Base-by-base conservation (phyloP, 2,329 filamentous ascomycete genomes). In the Trichoderma breve region DNA sequence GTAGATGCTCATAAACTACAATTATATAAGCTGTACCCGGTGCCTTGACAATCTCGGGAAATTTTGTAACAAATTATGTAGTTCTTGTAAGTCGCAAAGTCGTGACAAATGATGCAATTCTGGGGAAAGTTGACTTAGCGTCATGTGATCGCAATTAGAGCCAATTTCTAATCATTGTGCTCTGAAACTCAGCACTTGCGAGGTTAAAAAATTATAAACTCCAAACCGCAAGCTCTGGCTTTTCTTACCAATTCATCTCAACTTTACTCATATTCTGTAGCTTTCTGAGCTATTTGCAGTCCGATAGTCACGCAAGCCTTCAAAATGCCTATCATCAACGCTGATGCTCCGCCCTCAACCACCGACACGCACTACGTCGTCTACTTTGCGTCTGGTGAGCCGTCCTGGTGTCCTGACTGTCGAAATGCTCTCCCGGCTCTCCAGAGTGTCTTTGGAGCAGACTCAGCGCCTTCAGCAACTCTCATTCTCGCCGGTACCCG, bases 351-450 rank as follows among this genome's bases (percentile, higher is more conserved):
- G 11, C 78, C 78, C 6, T 72, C 76, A 9, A 73, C 69, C 53
- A 57, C 67, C 53, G 76, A 76, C 71, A 74, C 73, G 53, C 78
- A 79, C 71, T 79, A 79, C 36, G 76, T 79, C 73, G 77, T 78
- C 32, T 79, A 79, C 72, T 79, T 79, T 36, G 78, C 77, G 3
- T 79, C 78, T 0, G 78, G 78, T 12, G 74, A 79, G 24, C 77
- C 77, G 5, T 78, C 77, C 0, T 79, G 77, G 77, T 79, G 77
- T 26, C 77, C 77, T 0, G 77, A 79, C 62, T 79, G 76, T 18
- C 73, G 74, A 11, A 72, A 78, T 60, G 77, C 77, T 0, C 43
- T 79, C 6, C 76, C 77, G 4, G 76, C 76, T 4, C 53, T 79
- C 2, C 71, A 75, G 0, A 73, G 47, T 1, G 78, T 79, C 4